Evolutionary conservation across 345 rosid species (phyloP), one percentile per base, ranked within the genome.

Genomic region (Theobroma cacao): DNA sequence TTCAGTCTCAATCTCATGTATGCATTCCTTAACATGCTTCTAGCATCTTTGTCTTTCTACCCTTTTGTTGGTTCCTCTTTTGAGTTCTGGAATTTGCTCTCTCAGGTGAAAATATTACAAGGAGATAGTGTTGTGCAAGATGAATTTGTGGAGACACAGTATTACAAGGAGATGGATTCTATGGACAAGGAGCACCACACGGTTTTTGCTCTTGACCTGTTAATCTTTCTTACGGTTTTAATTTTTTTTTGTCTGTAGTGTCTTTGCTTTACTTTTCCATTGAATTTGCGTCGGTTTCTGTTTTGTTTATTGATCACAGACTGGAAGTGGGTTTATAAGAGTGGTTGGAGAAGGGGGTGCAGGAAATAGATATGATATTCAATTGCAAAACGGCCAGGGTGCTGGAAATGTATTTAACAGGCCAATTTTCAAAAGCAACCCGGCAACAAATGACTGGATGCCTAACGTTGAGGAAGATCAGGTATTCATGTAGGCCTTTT

Each of bases 381-480:
- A 77, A 18, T 22, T 78, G 62, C 74, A 45, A 59, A 74, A 63
- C 28, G 72, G 72, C 17, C 65, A 41, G 2, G 82, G 50, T 14
- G 67, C 69, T 1, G 83, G 48, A 12, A 75, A 64, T 53, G 6
- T 3, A 24, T 41, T 40, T 38, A 45, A n/a, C 33, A 48, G 70
- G 55, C 76, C 82, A 2, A 79, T 72, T 59, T 85, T 80, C 72
- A 81, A 45, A 72, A 85, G 95, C 82, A 92, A 92, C 53, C 95
- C 95, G 20, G 93, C 93, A 66, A 89, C 88, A n/a, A 92, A 91
- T 61, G 95, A 92, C 63, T 88, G 95, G 97, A 80, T 83, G 84
- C 92, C 93, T 2, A 78, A 43, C 26, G 64, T 58, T 53, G 89
- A 82, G 50, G 80, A 86, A 4, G 34, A 61, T 83, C 84, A 80